Conservation (phyloP, 495 filamentous ascomycete genomes). For the Beverwykella pulmonaria region DNA sequence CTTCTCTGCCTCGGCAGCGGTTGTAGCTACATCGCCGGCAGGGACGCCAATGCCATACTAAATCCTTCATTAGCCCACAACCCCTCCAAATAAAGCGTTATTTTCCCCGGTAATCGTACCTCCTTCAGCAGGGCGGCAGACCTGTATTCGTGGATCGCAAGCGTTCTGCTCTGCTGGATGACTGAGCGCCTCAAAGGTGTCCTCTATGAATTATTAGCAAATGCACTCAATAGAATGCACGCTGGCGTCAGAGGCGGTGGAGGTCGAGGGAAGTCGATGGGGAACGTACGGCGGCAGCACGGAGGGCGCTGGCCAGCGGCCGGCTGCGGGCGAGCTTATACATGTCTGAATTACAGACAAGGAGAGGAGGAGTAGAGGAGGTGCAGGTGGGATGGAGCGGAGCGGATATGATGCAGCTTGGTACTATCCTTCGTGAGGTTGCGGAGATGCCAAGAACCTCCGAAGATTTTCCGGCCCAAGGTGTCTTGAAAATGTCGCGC, state of each 20-base stretch:
- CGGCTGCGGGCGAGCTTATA: constrained; percentile 72
- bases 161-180: constrained; percentile 76
- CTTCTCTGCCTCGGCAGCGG: constrained; percentile 83
- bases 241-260: constrained; percentile 28
- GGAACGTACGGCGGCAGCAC: constrained; percentile 61
- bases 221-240: constrained; percentile 11
- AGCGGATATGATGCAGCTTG: constrained; percentile 16
- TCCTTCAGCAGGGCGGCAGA: constrained; percentile 84
- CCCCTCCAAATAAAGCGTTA: neutral
- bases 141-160: constrained; percentile 97
- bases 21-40: constrained; percentile 79
- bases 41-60: constrained; percentile 95
- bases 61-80: constrained; percentile 20
- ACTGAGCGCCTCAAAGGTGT: constrained; percentile 54
- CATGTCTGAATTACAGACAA: constrained; percentile 52
- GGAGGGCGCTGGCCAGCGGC: constrained; percentile 68
- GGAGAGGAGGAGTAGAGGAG: constrained; percentile 12
- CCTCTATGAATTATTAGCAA: constrained; percentile 49
- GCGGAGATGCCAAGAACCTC: constrained; percentile 33
- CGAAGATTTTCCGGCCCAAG: constrained; percentile 31
- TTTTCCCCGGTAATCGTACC: constrained; percentile 53
- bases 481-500: constrained; percentile 23
- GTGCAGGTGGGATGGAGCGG: constrained; percentile 6
- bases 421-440: constrained; percentile 10
- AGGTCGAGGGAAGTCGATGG: constrained; percentile 27